phyloP scores from a whole-genome alignment of 2,329 filamentous ascomycete species.

The Diaporthe ampelina region DNA sequence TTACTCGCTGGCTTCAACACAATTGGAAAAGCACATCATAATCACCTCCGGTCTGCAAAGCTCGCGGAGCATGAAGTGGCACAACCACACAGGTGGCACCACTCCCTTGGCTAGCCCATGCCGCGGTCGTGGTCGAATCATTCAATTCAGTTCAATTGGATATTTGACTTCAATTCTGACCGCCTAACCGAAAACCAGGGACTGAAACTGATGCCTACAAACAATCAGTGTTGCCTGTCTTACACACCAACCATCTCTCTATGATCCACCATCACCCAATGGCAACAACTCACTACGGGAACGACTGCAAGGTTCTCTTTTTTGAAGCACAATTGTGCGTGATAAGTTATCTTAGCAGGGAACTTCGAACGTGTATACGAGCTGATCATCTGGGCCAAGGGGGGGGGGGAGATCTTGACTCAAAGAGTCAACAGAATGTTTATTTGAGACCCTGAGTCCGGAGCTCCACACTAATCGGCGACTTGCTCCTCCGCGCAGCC shows the following conservation, averaged over 20 bases:
- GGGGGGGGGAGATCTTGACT: constrained; percentile 9
- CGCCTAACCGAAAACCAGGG: neutral
- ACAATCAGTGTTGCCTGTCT: neutral
- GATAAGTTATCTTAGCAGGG: neutral
- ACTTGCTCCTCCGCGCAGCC: constrained; percentile 24
- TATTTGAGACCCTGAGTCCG: constrained; percentile 5
- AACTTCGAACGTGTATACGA: neutral
- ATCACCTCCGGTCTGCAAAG: neutral
- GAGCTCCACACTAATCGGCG: neutral
- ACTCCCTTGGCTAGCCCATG: constrained; percentile 1
- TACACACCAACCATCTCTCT: neutral
- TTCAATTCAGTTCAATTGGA: neutral
- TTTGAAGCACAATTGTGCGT: neutral
- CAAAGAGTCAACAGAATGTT: neutral
- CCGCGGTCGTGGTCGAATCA: neutral
- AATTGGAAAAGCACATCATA: neutral
- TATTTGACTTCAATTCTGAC: neutral
- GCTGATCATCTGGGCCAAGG: constrained; percentile 7
- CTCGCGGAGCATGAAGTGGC: constrained; percentile 10
- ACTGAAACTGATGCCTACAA: neutral
- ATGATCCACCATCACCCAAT: neutral
- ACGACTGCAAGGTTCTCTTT: neutral
- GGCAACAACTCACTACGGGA: neutral
- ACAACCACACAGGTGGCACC: constrained; percentile 18
- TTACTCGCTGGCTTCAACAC: neutral